Evolutionary conservation across 768 basidiomycete genomes (phyloP).

Genomic region (Pholiota microspora): DNA sequence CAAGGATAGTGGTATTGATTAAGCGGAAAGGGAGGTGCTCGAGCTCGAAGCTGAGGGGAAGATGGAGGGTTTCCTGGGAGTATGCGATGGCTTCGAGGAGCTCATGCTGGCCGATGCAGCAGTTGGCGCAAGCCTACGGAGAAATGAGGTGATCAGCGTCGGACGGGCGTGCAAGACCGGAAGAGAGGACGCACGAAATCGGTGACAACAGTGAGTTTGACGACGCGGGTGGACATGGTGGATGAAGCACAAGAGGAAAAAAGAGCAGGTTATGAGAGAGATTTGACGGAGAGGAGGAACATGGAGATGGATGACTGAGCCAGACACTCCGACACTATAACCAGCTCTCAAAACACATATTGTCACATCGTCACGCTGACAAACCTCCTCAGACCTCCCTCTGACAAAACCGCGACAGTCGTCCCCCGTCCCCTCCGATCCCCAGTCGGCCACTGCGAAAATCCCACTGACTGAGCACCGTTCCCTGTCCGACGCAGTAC

Average conservation of each 20-base stretch:
- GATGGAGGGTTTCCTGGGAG: slow-evolving; percentile 44
- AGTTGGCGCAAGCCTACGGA: slow-evolving; percentile 47
- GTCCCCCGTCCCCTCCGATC: not conserved
- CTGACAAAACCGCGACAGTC: slow-evolving; percentile 6
- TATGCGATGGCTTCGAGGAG: slow-evolving; percentile 46
- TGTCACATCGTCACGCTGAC: slow-evolving; percentile 19
- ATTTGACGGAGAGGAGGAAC: slow-evolving; percentile 25
- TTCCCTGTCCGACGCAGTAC: not conserved
- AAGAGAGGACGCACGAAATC: slow-evolving; percentile 40
- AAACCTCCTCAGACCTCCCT: slow-evolving; percentile 2
- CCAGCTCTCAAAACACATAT: slow-evolving; percentile 11
- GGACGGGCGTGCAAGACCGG: slow-evolving; percentile 8
- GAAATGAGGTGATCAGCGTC: slow-evolving; percentile 4
- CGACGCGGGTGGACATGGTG: slow-evolving; percentile 38
- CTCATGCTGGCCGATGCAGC: slow-evolving; percentile 53
- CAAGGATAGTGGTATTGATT: slow-evolving; percentile 35
- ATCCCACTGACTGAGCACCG: not conserved
- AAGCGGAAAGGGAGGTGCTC: slow-evolving; percentile 54
- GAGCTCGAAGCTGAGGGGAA: slow-evolving; percentile 48
- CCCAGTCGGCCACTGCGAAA: not conserved
- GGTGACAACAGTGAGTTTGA: slow-evolving; percentile 47
- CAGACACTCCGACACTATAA: slow-evolving; percentile 14
- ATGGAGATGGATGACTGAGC: slow-evolving; percentile 33
- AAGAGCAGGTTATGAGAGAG: slow-evolving; percentile 24
- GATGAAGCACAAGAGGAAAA: not conserved